A percentile compares a stretch with the other conserved stretches of the same genome.
These are phyloP conservation scores for Leucocoprinus sp. DNA, from an alignment of 768 basidiomycete species.

Conservation along the genomic window DNA sequence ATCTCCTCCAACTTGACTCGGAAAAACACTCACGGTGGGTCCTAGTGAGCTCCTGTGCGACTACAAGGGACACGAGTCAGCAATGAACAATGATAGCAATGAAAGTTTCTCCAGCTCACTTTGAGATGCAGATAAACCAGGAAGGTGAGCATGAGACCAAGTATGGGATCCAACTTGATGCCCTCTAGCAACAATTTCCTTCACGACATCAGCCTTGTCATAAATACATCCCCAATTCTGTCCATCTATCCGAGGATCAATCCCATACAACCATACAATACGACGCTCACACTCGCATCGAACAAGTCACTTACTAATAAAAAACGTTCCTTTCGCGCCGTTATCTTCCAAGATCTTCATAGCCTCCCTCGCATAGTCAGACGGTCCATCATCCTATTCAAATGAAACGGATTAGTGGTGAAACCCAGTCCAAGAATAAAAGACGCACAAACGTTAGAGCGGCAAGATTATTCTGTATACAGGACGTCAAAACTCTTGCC, in stretches of 20 bases:
- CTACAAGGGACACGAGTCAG: constrained; percentile 14
- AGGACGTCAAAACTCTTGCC: background rate
- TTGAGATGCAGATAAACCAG: constrained; percentile 23
- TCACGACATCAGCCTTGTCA: constrained; percentile 20
- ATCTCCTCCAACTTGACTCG: background rate
- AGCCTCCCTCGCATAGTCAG: constrained; percentile 22
- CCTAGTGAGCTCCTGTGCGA: constrained; percentile 24
- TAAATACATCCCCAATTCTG: constrained; percentile 35
- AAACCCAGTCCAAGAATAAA: background rate
- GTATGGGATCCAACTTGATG: constrained; percentile 43
- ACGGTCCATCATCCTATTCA: constrained; percentile 16
- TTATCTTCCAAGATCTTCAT: constrained; percentile 20
- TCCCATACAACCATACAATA: background rate
- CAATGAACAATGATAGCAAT: background rate
- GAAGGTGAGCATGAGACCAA: constrained; percentile 34
- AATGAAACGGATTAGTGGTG: too few species aligned
- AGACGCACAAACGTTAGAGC: constrained; percentile 7
- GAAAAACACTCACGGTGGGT: constrained; percentile 21
- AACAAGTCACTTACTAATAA: constrained; percentile 25
- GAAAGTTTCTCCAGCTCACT: constrained; percentile 14
- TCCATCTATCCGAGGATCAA: constrained; percentile 19
- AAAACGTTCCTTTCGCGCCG: constrained; percentile 32
- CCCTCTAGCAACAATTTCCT: constrained; percentile 31
- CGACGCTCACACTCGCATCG: background rate
- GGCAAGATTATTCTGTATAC: background rate